Percentiles rank a stretch among this genome's conserved stretches.
These are phyloP conservation scores for Pinus taeda DNA, from an alignment of 75 land plant species.

Conservation along the genomic window DNA sequence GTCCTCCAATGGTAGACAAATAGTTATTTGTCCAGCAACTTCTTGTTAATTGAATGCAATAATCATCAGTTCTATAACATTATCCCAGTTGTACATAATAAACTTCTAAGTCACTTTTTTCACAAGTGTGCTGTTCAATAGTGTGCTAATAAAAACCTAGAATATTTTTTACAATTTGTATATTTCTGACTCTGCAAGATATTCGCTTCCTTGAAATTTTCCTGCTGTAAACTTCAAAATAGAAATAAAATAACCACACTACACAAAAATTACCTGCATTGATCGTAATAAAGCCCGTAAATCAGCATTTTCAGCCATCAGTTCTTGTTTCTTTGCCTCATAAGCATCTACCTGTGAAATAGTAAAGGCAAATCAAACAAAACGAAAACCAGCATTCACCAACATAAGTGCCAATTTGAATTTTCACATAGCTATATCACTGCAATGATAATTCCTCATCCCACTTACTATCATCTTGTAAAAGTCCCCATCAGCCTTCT, in stretches of 20 bases:
- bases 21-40: too few species aligned
- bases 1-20: too few species aligned
- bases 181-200: too few species aligned
- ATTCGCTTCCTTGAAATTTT: too few species aligned
- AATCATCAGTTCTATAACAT: too few species aligned
- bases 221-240: neutral
- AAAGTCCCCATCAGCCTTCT: slow-evolving; percentile 95
- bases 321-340: slow-evolving; percentile 94
- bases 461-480: slow-evolving; percentile 93
- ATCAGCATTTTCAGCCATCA: slow-evolving; percentile 92
- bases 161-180: too few species aligned
- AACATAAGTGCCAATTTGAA: neutral
- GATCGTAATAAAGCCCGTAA: slow-evolving; percentile 87
- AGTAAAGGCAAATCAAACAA: neutral
- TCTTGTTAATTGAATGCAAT: too few species aligned
- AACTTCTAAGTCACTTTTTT: too few species aligned
- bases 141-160: too few species aligned
- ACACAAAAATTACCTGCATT: slow-evolving; percentile 71
- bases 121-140: too few species aligned
- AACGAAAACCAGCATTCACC: neutral
- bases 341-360: slow-evolving; percentile 87
- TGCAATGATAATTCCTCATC: neutral
- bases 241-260: neutral
- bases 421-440: neutral
- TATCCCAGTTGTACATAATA: too few species aligned